Conservation (phyloP, 2,329 filamentous ascomycete genomes). For the Microsporum ferrugineum region DNA sequence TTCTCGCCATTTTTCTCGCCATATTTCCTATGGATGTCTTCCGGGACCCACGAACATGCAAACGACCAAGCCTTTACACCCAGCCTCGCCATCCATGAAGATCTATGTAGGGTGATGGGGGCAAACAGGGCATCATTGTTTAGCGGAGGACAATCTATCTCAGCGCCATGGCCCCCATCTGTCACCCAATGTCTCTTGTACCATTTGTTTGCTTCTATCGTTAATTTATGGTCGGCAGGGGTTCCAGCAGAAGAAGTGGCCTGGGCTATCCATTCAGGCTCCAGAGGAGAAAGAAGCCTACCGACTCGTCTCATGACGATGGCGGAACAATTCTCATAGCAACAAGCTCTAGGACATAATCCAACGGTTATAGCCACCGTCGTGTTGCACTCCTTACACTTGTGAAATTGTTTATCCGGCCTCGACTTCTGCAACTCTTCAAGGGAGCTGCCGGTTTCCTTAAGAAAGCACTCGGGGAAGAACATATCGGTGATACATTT, state of each 20-base stretch:
- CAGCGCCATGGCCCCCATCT: no score
- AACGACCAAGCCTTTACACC: neutral
- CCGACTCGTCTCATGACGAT: neutral
- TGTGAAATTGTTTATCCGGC: neutral
- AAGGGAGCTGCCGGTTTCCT: no score
- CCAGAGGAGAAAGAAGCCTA: neutral
- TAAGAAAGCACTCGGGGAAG: neutral
- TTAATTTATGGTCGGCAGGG: neutral
- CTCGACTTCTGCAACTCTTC: neutral
- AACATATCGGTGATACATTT: neutral
- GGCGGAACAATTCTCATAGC: neutral
- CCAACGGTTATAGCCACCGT: neutral
- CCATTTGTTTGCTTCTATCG: no score
- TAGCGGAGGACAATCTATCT: no score
- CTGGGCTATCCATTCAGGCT: neutral
- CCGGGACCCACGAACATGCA: neutral
- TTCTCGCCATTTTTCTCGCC: no score
- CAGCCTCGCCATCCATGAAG: neutral
- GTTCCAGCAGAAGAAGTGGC: neutral
- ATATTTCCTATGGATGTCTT: neutral
- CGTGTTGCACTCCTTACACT: neutral
- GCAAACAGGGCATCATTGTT: neutral
- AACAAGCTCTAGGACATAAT: neutral
- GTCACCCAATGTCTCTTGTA: no score
- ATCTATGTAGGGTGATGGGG: neutral